These are phyloP conservation scores for Mycena leptocephala DNA, from an alignment of 768 basidiomycete genomes.

Conservation along the genomic window DNA sequence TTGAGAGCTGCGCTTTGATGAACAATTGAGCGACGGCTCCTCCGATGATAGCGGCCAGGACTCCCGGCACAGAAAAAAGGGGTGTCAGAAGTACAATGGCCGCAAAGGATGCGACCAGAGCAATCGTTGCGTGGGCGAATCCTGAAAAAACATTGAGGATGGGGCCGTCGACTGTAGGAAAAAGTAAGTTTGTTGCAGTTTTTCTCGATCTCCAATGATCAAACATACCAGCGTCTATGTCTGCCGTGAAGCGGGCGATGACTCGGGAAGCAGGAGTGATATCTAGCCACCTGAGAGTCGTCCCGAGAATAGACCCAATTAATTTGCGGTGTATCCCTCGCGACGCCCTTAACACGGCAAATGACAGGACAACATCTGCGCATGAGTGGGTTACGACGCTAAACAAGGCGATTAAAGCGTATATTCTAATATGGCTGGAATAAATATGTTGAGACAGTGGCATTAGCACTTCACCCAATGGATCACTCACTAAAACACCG, in stretches of 20 bases:
- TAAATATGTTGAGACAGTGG: not conserved
- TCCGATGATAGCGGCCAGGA: constrained; percentile 50
- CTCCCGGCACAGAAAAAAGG: constrained; percentile 48
- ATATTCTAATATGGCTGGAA: constrained; percentile 29
- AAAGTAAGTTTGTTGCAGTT: not conserved
- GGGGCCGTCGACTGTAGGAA: constrained; percentile 27
- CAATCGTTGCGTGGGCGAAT: constrained; percentile 21
- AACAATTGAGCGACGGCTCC: constrained; percentile 47
- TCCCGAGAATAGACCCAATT: constrained; percentile 52
- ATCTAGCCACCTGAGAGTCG: constrained; percentile 58
- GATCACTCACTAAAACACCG: constrained; percentile 37
- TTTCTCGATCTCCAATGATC: not conserved
- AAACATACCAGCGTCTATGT: constrained; percentile 51
- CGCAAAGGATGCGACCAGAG: constrained; percentile 45
- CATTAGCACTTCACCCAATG: not conserved
- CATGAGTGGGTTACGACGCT: constrained; percentile 13
- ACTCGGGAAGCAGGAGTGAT: constrained; percentile 50
- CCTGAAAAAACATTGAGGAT: constrained; percentile 34
- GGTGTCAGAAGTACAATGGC: constrained; percentile 50
- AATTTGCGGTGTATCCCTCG: constrained; percentile 25
- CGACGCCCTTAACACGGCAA: constrained; percentile 36
- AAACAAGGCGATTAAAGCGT: constrained; percentile 2
- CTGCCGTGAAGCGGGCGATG: constrained; percentile 65
- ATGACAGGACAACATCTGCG: constrained; percentile 30
- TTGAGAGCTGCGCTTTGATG: constrained; percentile 45